Conservation (phyloP, 2,329 filamentous ascomycete genomes). For the Furcasterigmium furcatum region DNA sequence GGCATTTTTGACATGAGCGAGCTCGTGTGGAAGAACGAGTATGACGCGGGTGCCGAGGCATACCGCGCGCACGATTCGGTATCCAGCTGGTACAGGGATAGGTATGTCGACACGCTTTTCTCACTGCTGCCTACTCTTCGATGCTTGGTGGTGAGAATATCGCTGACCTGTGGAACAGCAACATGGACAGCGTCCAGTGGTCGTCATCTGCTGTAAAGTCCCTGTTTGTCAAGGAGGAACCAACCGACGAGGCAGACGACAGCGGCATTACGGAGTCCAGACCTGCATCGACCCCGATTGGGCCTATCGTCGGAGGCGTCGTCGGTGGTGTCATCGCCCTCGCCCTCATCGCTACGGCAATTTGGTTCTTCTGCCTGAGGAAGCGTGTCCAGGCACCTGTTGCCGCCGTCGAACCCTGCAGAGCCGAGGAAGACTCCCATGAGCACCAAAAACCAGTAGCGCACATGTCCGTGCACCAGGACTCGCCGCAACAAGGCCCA, state of each 20-base stretch:
- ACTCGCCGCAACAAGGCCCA: no score
- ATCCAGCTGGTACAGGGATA: constrained; percentile 9
- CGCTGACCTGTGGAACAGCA: constrained; percentile 1
- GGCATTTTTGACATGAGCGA: constrained; percentile 10
- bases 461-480: no score
- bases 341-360: constrained; percentile 18
- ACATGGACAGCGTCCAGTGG: constrained; percentile 3
- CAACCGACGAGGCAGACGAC: neutral
- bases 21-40: constrained; percentile 6
- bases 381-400: neutral
- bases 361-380: constrained; percentile 22
- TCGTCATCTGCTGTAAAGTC: constrained; percentile 3
- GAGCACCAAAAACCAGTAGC: no score
- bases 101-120: neutral
- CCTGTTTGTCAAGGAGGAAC: neutral
- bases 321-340: constrained; percentile 17
- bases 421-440: no score
- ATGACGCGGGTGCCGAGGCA: constrained; percentile 5
- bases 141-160: accelerated
- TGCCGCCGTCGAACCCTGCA: no score
- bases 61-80: constrained; percentile 5
- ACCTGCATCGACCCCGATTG: neutral
- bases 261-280: neutral
- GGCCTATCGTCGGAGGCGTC: constrained; percentile 2
- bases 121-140: no score